A percentile compares a stretch with the other conserved stretches of the same genome.
Conservation (phyloP, 2,329 filamentous ascomycete species). For the Hortaea werneckii region DNA sequence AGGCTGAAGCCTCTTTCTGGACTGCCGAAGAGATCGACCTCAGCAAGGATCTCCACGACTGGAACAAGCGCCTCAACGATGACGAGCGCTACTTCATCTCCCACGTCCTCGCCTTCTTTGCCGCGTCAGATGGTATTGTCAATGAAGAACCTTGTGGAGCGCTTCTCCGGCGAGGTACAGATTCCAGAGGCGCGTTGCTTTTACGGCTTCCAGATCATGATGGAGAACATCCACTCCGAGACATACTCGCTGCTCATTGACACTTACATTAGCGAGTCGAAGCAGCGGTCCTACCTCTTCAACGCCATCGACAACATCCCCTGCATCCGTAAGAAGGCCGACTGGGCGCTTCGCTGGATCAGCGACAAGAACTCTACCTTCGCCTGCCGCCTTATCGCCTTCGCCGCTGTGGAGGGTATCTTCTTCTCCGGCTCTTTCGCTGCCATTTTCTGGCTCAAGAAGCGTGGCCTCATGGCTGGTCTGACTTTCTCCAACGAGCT, state of each 20-base stretch:
- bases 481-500: conserved; percentile 99
- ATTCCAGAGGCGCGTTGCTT: conserved; percentile 97
- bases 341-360: conserved; percentile 96
- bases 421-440: conserved; percentile 99
- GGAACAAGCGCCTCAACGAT: conserved; percentile 94
- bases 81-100: conserved; percentile 98
- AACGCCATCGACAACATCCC: conserved; percentile 99
- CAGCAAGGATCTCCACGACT: conserved; percentile 97
- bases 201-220: conserved; percentile 99
- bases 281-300: conserved; percentile 88
- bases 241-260: conserved; percentile 99
- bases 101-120: conserved; percentile 97
- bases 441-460: conserved; percentile 99
- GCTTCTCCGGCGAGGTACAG: conserved; percentile 94
- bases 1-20: conserved; percentile 99
- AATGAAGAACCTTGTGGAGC: conserved; percentile 99
- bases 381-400: conserved; percentile 88
- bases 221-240: conserved; percentile 99
- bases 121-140: conserved; percentile 96
- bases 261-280: conserved; percentile 97
- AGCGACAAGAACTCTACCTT: conserved; percentile 88
- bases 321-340: conserved; percentile 95
- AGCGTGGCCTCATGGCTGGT: conserved; percentile 97
- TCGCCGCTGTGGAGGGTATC: conserved; percentile 96
- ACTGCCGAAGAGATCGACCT: conserved; percentile 98